A percentile compares a stretch with the other conserved stretches of the same genome.
These are phyloP conservation scores for Adansonia grandidieri DNA, from an alignment of 441 rosid species.

Conservation along the genomic window DNA sequence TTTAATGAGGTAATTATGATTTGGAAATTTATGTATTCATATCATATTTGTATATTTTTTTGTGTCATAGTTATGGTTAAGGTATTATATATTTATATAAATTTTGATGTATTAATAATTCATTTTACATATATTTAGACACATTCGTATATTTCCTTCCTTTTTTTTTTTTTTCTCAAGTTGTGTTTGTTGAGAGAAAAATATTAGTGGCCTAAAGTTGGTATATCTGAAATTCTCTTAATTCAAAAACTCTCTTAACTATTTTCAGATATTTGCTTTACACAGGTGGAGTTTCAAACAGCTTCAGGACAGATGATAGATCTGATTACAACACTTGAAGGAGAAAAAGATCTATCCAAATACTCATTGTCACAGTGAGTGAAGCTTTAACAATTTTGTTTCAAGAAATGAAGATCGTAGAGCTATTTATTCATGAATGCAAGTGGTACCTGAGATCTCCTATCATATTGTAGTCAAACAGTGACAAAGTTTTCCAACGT, in stretches of 20 bases:
- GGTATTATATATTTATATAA: no score
- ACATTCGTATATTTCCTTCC: no score
- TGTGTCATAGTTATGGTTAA: background rate
- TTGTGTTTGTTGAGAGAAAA: no score
- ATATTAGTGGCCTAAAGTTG: no score
- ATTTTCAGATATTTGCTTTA: slow-evolving; percentile 17
- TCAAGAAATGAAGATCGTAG: background rate
- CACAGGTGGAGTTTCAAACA: slow-evolving; percentile 83
- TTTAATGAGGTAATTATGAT: slow-evolving; percentile 64
- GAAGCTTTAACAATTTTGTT: slow-evolving; percentile 16
- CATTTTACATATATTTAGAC: no score
- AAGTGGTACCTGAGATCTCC: background rate
- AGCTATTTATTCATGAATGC: background rate
- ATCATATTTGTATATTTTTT: background rate
- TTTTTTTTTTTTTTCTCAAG: no score
- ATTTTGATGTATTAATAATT: no score
- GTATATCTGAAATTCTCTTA: no score
- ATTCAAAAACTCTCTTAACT: background rate
- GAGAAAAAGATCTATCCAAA: slow-evolving; percentile 78
- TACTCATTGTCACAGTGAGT: slow-evolving; percentile 50
- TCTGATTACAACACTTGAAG: slow-evolving; percentile 75
- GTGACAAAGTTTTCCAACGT: background rate
- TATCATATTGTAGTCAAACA: background rate
- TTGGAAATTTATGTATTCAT: no score
- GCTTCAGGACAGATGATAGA: slow-evolving; percentile 91